Evolutionary conservation across 108 stramenopile genomes (phyloP), one percentile per base, ranked within the genome.

Genomic region (Asterionellopsis glacialis): DNA sequence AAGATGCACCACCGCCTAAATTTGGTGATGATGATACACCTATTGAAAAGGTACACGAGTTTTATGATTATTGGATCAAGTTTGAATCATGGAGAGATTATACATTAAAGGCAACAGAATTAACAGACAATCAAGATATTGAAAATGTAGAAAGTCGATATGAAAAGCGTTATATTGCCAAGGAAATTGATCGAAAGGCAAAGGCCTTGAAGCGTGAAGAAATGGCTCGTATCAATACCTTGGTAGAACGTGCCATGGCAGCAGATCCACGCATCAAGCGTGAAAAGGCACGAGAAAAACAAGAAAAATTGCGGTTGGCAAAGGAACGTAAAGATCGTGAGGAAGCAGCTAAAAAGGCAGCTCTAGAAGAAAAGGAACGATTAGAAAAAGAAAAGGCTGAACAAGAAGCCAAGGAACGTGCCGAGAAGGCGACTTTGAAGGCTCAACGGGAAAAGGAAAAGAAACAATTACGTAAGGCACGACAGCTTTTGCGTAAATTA

Each of bases 81-180:
- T 99, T 99, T 57, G 90, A 95, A 41, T 85, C 83, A 14, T 98
- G 98, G 98, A 68, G 99, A 41, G 99, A 99, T 61, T 98, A 97
- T 67, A 83, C 89, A 0, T 52, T 89, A 9, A 74, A 88, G 41
- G 93, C 93, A 14, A 45, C 77, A 33, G 83, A 87, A 26, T 51
- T 82, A 11, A 86, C 88, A 18, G 95, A 95, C 49, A 78, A 97
- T 64, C 68, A 74, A 7, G 84, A 91, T 59, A 51, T 81, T 28
- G 96, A 98, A 23, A 81, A 82, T 51, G 99, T 96, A 16, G 90
- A 87, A 42, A 79, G 68, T 51, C 80, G 99, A 4, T 93, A 95
- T 58, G 98, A 99, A 68, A 96, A 97, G 61, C 71, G 99, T 28
- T 98, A 95, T 95, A 95, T 96, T 88, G 79, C 89, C 77, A 95